Evolutionary conservation across 129 eudicot genomes (phyloP), one percentile per base, ranked within the genome.

Genomic region (Pulicaria dysenterica): DNA sequence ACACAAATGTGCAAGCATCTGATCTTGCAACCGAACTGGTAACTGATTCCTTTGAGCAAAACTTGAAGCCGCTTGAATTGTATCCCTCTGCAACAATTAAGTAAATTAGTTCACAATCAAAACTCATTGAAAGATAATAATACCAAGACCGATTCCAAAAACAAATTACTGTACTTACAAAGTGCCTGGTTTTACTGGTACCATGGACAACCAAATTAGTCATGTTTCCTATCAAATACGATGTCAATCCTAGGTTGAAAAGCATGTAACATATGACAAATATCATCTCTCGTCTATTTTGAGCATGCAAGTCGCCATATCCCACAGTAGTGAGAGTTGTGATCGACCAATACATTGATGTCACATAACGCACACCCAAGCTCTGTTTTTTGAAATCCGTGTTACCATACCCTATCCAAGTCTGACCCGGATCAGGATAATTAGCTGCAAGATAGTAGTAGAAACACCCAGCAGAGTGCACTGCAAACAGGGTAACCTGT

Each of bases 211-310:
- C 88, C 82, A 90, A 77, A 83, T 87, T 87, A 12, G 96, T 90
- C 96, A 90, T 90, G 76, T 90, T 90, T 67, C 96, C 96, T 51
- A 90, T 87, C 41, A 90, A 73, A 62, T 90, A 90, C 0, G 95
- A 77, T 0, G 80, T 74, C 73, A 90, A 78, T 41, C 87, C 95
- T 3, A 90, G 91, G 86, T 90, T 84, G 73, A 87, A 87, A 65
- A 87, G 77, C 93, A 87, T 84, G 75, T 79, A 87, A 51, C 80
- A 69, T 43, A 75, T 83, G 60, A 64, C 84, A 16, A 90, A 90
- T 45, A 83, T 11, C 91, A 77, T 90, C 80, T 90, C 96, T 46
- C 69, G 58, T 73, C 67, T 62, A 64, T 83, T 83, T 4, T 84
- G 88, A 16, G 95, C 82, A 59, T 90, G 96, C 60, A 87, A 70